Evolutionary conservation across 768 basidiomycete genomes (phyloP).

Genomic region (Lactifluus rugatus): DNA sequence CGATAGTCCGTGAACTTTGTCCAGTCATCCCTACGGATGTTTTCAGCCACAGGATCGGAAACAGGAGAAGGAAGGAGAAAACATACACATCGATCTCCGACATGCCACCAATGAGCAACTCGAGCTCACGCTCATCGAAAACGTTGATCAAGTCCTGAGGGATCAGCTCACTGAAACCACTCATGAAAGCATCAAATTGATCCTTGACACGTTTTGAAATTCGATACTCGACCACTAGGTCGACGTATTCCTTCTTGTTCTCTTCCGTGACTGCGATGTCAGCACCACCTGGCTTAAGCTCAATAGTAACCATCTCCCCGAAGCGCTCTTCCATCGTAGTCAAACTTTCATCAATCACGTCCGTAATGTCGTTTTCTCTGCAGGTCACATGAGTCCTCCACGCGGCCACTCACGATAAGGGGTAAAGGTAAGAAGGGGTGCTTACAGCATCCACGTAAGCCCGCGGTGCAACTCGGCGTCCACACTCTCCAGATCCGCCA

Average conservation of each 20-base stretch:
- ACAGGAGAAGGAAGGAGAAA: neutral
- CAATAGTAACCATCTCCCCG: slow-evolving; percentile 95
- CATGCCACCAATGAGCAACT: slow-evolving; percentile 97
- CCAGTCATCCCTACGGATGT: slow-evolving; percentile 74
- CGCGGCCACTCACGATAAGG: slow-evolving; percentile 7
- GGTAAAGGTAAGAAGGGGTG: slow-evolving; percentile 15
- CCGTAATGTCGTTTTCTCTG: slow-evolving; percentile 97
- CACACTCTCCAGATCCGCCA: slow-evolving; percentile 92
- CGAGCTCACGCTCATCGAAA: slow-evolving; percentile 96
- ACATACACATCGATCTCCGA: slow-evolving; percentile 97
- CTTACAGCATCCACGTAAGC: slow-evolving; percentile 98
- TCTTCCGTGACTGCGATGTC: slow-evolving; percentile 88
- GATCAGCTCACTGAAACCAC: slow-evolving; percentile 98
- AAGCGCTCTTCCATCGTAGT: slow-evolving; percentile 96
- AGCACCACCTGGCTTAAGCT: slow-evolving; percentile 81
- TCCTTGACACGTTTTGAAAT: slow-evolving; percentile 97
- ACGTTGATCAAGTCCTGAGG: slow-evolving; percentile 97
- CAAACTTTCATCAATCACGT: slow-evolving; percentile 96
- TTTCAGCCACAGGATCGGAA: neutral
- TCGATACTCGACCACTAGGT: slow-evolving; percentile 89
- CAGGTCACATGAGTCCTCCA: slow-evolving; percentile 17
- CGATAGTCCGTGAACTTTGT: slow-evolving; percentile 99
- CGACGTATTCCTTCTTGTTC: slow-evolving; percentile 99
- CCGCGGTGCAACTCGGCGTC: slow-evolving; percentile 92
- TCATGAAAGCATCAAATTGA: slow-evolving; percentile 99